phyloP scores from a whole-genome alignment of 345 rosid species.

The Erodium maritimum region DNA sequence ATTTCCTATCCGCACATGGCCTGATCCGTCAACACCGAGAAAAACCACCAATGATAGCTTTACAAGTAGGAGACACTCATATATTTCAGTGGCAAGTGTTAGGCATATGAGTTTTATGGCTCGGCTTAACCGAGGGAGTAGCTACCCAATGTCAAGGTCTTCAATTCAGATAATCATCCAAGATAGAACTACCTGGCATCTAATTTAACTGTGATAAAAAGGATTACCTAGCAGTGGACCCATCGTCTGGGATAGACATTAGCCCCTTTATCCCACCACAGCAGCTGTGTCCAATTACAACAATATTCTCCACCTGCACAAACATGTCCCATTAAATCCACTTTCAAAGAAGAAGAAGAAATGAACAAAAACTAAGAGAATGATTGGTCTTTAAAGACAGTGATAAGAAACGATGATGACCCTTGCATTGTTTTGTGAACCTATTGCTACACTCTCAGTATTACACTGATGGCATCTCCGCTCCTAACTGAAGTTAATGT shows the following conservation, averaged over 20 bases:
- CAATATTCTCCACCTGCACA: slow-evolving; percentile 68
- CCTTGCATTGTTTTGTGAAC: neutral
- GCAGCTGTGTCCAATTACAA: no score
- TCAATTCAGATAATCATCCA: neutral
- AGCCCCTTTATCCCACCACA: slow-evolving; percentile 98
- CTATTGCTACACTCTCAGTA: neutral
- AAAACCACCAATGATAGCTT: no score
- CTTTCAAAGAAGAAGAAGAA: neutral
- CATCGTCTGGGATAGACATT: slow-evolving; percentile 61
- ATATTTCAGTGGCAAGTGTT: no score
- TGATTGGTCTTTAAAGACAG: neutral
- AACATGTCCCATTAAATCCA: neutral
- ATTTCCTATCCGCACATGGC: no score
- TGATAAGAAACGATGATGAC: neutral
- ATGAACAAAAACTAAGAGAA: neutral
- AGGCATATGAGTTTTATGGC: no score
- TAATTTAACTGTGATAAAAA: neutral
- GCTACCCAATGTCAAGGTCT: no score
- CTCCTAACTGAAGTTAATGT: no score
- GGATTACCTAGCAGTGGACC: slow-evolving; percentile 36
- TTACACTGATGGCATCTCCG: no score
- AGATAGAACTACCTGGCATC: neutral
- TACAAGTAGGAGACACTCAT: no score
- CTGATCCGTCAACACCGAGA: no score
- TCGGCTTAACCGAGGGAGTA: no score